Conservation (phyloP, 371 early-diverging fungal genomes). For the Lichtheimia corymbifera region DNA sequence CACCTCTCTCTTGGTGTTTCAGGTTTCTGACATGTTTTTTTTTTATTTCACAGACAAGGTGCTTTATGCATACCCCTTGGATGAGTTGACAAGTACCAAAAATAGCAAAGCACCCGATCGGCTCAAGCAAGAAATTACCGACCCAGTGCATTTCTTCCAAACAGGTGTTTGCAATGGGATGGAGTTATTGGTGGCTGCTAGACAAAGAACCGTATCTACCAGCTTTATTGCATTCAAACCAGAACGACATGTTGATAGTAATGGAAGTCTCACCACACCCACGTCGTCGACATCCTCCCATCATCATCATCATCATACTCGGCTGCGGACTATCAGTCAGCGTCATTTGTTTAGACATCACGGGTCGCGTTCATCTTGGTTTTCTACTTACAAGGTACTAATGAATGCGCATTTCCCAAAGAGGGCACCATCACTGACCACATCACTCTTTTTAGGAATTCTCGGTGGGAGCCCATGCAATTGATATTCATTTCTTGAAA, state of each 20-base stretch:
- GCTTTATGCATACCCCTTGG: conserved; percentile 56
- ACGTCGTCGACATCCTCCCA: neutral
- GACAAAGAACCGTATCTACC: conserved; percentile 31
- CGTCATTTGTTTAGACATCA: neutral
- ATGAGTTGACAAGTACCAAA: conserved; percentile 32
- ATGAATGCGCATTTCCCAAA: no score
- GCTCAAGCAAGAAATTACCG: conserved; percentile 43
- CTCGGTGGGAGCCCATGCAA: conserved; percentile 70
- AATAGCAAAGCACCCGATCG: conserved; percentile 24
- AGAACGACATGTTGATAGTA: neutral
- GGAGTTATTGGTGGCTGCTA: conserved; percentile 51
- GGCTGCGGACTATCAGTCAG: neutral
- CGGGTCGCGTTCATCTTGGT: conserved; percentile 11
- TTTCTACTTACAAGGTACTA: conserved; percentile 17
- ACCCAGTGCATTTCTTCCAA: conserved; percentile 67
- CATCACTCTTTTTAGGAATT: conserved; percentile 48
- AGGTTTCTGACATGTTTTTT: neutral
- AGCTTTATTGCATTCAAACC: conserved; percentile 18
- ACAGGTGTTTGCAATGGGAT: conserved; percentile 56
- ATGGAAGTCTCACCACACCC: neutral
- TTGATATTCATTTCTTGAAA: conserved; percentile 61
- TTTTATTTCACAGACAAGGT: conserved; percentile 44
- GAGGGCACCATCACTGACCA: no score
- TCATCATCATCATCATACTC: neutral
- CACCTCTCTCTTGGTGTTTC: neutral